Evolutionary conservation across 768 basidiomycete species (phyloP), one percentile per base, ranked within the genome.

Genomic region (Floccularia luteovirens): DNA sequence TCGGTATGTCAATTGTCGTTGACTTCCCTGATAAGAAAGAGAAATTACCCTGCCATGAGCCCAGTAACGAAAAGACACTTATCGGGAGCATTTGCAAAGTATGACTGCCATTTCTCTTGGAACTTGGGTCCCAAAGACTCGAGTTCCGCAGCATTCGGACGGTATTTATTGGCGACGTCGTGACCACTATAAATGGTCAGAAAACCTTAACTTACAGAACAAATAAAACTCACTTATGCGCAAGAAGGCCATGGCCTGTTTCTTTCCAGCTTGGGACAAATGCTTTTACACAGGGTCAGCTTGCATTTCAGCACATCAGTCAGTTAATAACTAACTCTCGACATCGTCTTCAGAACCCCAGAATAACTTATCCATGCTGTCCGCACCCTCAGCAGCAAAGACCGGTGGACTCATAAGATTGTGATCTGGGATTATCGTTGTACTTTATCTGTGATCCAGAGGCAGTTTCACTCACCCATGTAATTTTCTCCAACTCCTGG

Each of bases 121-220:
- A 81, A 82, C 4, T 52, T 63, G 5, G 72, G 63, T 7, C 70
- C 71, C 24, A 82, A 56, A n/a, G 61, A 61, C 35, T 66, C 59
- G 17, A 78, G 59, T 30, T 82, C 79, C 4, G 62, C 59, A 3
- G 48, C 47, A 12, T 55, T 67, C 2, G 80, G 79, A 19, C 81
- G 64, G 11, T 79, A 48, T 48, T 77, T 80, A 44, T 76, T 64
- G 3, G 74, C 78, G 21, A 69, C 67, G 45, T 82, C 75, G 22
- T 72, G 47, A 1, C 61, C 74, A 46, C 77, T 2, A 16, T n/a
- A 36, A 20, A 10, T n/a, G 32, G 31, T n/a, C 62, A 49, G n/a
- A 28, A 7, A 43, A 7, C 46, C 17, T 4, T 33, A 20, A 3
- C n/a, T 20, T 1, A 32, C 16, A 10, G 23, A 30, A 20, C 10